Conservation (phyloP, 2,329 filamentous ascomycete genomes). For the Sordariomycetes sp. region DNA sequence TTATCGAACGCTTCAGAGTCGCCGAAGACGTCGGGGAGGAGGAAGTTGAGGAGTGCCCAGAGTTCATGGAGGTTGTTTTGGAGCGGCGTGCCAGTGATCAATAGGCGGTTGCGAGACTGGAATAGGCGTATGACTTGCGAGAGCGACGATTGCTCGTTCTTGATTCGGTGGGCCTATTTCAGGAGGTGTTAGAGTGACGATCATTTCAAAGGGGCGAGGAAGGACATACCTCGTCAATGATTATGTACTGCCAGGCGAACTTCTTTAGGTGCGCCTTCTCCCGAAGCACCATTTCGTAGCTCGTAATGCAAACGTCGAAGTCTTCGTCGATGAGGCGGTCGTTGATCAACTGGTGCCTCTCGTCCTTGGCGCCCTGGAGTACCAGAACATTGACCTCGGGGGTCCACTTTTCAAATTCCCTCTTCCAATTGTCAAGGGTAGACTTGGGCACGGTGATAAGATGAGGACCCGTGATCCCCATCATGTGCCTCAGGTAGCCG, state of each 20-base stretch:
- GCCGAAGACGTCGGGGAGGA: slow-evolving; percentile 95
- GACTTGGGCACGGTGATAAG: slow-evolving; percentile 90
- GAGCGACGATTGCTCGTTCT: slow-evolving; percentile 95
- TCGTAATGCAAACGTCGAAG: slow-evolving; percentile 96
- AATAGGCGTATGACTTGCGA: slow-evolving; percentile 95
- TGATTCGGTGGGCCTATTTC: slow-evolving; percentile 72
- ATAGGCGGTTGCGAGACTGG: slow-evolving; percentile 83
- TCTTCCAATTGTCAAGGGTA: slow-evolving; percentile 95
- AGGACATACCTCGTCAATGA: slow-evolving; percentile 64
- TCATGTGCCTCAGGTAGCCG: slow-evolving; percentile 84
- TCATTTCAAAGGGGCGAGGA: neutral
- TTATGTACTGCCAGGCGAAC: slow-evolving; percentile 99
- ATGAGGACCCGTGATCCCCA: slow-evolving; percentile 82
- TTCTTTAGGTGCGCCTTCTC: slow-evolving; percentile 94
- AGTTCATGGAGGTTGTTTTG: slow-evolving; percentile 98
- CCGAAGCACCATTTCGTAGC: slow-evolving; percentile 96
- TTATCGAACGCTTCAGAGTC: slow-evolving; percentile 94
- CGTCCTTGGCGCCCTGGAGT: slow-evolving; percentile 88
- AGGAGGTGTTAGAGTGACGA: neutral
- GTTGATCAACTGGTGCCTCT: slow-evolving; percentile 76
- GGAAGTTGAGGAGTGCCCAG: slow-evolving; percentile 93
- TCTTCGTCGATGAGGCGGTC: slow-evolving; percentile 86
- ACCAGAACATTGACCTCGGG: slow-evolving; percentile 91
- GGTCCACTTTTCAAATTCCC: slow-evolving; percentile 88
- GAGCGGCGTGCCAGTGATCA: slow-evolving; percentile 92